A percentile compares a stretch with the other conserved stretches of the same genome.
phyloP scores from a whole-genome alignment of 352 stramenopile species.

The Phytophthora ohioensis region DNA sequence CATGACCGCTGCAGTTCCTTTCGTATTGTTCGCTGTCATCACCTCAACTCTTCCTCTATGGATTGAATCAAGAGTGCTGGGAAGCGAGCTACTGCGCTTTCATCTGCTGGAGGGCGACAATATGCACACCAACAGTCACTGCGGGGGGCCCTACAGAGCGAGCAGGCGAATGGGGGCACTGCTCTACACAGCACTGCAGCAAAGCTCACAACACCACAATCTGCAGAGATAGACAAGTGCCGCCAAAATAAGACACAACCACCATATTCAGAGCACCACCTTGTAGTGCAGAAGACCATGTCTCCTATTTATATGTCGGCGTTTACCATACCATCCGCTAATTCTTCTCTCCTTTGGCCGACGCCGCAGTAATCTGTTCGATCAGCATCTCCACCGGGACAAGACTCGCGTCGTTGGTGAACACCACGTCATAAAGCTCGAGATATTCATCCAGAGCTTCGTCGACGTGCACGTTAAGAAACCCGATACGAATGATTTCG shows the following conservation, averaged over 20 bases:
- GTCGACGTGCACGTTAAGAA: slow-evolving; percentile 74
- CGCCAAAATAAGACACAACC: slow-evolving; percentile 35
- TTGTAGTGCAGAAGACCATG: not conserved
- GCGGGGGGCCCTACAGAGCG: slow-evolving; percentile 9
- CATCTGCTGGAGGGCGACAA: slow-evolving; percentile 23
- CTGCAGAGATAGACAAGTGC: slow-evolving; percentile 26
- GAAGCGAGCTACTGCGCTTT: slow-evolving; percentile 21
- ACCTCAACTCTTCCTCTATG: not conserved
- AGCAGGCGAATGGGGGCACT: slow-evolving; percentile 31
- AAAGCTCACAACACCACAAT: slow-evolving; percentile 31
- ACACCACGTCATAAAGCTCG: slow-evolving; percentile 67
- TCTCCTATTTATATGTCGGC: slow-evolving; percentile 36
- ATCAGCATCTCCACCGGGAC: slow-evolving; percentile 53
- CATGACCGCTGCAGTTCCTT: slow-evolving; percentile 37
- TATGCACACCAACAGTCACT: slow-evolving; percentile 10
- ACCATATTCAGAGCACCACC: slow-evolving; percentile 14
- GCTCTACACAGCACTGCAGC: slow-evolving; percentile 24
- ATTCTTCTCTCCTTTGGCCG: slow-evolving; percentile 3
- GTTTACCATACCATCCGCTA: not conserved
- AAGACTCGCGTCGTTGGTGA: slow-evolving; percentile 72
- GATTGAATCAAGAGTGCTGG: not conserved
- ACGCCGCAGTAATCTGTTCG: slow-evolving; percentile 43
- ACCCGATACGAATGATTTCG: slow-evolving; percentile 69
- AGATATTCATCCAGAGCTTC: slow-evolving; percentile 75
- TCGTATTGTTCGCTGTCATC: slow-evolving; percentile 40